Conservation (phyloP, 2,329 filamentous ascomycete species). For the Arthrocladium fulminans region DNA sequence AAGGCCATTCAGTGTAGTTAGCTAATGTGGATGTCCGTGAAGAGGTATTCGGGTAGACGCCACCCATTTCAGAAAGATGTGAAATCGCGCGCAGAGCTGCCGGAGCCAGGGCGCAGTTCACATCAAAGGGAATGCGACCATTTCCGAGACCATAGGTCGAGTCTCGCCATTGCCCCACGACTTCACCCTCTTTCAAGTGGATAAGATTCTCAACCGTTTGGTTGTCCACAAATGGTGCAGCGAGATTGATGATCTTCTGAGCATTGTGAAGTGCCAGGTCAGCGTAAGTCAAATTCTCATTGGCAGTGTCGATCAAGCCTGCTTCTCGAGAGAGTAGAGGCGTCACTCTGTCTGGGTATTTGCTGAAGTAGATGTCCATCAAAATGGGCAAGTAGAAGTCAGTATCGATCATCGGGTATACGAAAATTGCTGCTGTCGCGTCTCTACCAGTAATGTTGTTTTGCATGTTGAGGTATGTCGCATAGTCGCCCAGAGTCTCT, state of each 20-base stretch:
- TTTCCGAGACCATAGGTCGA: constrained; percentile 52
- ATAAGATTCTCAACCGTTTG: constrained; percentile 49
- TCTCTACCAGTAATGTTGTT: constrained; percentile 36
- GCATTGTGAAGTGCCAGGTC: constrained; percentile 46
- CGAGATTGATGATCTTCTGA: constrained; percentile 50
- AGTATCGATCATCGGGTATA: constrained; percentile 56
- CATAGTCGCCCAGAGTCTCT: constrained; percentile 58
- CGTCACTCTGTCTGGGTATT: constrained; percentile 34
- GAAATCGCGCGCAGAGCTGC: constrained; percentile 53
- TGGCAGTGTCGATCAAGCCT: constrained; percentile 43
- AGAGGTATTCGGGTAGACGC: constrained; percentile 42
- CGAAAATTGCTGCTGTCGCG: constrained; percentile 46
- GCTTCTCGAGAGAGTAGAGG: constrained; percentile 31
- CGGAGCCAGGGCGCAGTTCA: constrained; percentile 55
- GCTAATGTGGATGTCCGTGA: constrained; percentile 35
- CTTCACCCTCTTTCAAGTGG: constrained; percentile 45
- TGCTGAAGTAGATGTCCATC: constrained; percentile 51
- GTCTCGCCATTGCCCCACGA: constrained; percentile 57
- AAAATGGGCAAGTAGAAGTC: constrained; percentile 53
- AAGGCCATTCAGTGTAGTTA: constrained; percentile 13
- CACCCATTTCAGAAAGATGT: constrained; percentile 37
- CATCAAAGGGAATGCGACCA: constrained; percentile 56
- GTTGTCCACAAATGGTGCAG: constrained; percentile 45
- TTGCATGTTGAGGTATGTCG: constrained; percentile 50
- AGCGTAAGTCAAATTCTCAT: constrained; percentile 45